Evolutionary conservation across 768 basidiomycete species (phyloP).

Genomic region (Boletus sensibilis): DNA sequence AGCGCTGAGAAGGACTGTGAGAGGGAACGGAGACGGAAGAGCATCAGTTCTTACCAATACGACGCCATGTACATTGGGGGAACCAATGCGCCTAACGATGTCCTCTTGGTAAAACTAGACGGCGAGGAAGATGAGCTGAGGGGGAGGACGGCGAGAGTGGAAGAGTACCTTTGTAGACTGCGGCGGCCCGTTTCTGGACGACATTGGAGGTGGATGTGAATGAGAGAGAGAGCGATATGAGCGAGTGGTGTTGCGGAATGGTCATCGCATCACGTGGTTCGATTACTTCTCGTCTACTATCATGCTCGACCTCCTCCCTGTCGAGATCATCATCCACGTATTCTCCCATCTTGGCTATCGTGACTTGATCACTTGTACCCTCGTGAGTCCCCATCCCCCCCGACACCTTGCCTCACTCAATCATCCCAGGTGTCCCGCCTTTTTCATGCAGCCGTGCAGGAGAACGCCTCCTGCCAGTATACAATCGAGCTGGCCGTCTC

Average conservation of each 20-base stretch:
- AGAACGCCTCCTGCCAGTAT: constrained; percentile 39
- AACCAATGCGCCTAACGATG: constrained; percentile 50
- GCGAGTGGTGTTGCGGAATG: neutral
- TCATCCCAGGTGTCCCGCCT: constrained; percentile 35
- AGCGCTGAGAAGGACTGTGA: constrained; percentile 52
- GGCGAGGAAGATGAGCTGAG: neutral
- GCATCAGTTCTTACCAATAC: constrained; percentile 53
- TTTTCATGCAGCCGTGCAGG: constrained; percentile 28
- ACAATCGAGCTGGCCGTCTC: constrained; percentile 45
- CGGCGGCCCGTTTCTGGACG: constrained; percentile 19
- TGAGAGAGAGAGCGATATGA: neutral
- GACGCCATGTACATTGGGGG: constrained; percentile 50
- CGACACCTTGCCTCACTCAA: neutral
- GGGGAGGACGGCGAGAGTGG: neutral
- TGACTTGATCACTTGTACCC: constrained; percentile 29
- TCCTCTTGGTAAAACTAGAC: constrained; percentile 66
- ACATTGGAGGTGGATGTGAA: constrained; percentile 27
- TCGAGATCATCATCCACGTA: constrained; percentile 26
- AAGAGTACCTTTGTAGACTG: constrained; percentile 35
- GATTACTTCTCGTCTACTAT: neutral
- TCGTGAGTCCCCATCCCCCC: constrained; percentile 14
- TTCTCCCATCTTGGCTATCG: constrained; percentile 21
- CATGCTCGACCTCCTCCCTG: constrained; percentile 20
- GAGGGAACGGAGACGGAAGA: constrained; percentile 1
- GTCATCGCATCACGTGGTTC: constrained; percentile 21